Percentiles rank a stretch among this genome's conserved stretches.
phyloP scores from a whole-genome alignment of 257 asterid species.

The Sherardia arvensis region DNA sequence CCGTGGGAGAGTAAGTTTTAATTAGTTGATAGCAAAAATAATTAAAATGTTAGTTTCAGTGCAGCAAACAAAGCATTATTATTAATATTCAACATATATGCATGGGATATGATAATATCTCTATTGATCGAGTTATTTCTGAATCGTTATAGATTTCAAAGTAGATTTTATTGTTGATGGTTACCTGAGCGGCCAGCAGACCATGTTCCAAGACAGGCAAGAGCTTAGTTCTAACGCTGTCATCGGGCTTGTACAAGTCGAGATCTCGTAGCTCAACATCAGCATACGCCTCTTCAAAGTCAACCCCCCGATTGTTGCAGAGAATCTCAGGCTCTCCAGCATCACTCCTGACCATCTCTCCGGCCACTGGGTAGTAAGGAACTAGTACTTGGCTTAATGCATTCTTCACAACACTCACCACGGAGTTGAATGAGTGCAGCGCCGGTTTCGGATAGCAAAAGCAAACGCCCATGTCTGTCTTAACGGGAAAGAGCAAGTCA shows the following conservation, averaged over 20 bases:
- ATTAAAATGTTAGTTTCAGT: too few species aligned
- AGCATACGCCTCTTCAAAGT: too few species aligned
- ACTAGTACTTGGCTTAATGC: conserved; percentile 44
- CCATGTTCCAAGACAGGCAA: conserved; percentile 43
- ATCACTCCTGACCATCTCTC: conserved; percentile 30
- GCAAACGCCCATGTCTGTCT: conserved; percentile 47
- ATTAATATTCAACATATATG: too few species aligned
- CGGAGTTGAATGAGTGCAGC: conserved; percentile 12
- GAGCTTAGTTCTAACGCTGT: conserved; percentile 39
- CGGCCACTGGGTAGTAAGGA: conserved; percentile 37
- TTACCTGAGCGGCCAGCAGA: conserved; percentile 52
- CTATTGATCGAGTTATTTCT: too few species aligned
- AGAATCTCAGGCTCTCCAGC: conserved; percentile 55
- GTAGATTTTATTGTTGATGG: too few species aligned
- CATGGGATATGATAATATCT: too few species aligned
- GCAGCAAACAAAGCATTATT: too few species aligned
- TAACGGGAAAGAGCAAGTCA: conserved; percentile 63
- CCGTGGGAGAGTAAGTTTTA: too few species aligned
- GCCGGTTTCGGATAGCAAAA: conserved; percentile 32
- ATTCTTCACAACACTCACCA: conserved; percentile 26
- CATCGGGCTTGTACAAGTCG: conserved; percentile 45
- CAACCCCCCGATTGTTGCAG: conserved; percentile 61
- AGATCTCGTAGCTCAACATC: conserved; percentile 34
- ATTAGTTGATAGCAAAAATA: too few species aligned
- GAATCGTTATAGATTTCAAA: too few species aligned